phyloP scores from a whole-genome alignment of 176 grass and related monocot species.

The Microstegium vimineum region DNA sequence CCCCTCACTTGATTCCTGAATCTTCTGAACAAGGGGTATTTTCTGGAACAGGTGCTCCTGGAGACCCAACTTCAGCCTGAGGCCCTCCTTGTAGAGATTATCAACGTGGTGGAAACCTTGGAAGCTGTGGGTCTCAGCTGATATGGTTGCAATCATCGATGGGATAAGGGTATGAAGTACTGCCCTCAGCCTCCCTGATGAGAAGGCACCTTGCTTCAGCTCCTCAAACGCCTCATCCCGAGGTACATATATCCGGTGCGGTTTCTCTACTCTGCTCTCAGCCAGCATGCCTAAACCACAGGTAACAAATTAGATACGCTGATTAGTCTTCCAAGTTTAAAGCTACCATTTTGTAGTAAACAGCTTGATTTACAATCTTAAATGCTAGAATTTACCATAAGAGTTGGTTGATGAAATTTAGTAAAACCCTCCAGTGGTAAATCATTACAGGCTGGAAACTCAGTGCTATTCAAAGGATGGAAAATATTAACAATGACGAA shows the following conservation, averaged over 20 bases:
- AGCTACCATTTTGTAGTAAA: background rate
- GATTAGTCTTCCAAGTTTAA: background rate
- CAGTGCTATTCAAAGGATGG: background rate
- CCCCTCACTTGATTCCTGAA: conserved; percentile 94
- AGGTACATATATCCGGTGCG: conserved; percentile 86
- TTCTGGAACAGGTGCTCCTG: conserved; percentile 95
- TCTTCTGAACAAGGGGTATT: conserved; percentile 90
- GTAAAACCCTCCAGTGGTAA: background rate
- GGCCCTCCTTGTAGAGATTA: conserved; percentile 98
- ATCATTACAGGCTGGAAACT: background rate
- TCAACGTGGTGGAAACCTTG: conserved; percentile 96
- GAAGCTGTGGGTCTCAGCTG: conserved; percentile 81
- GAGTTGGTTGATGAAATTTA: background rate
- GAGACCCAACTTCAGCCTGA: conserved; percentile 88
- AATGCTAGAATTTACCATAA: background rate
- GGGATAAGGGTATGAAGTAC: conserved; percentile 91
- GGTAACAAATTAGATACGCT: background rate
- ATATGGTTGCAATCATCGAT: conserved; percentile 87
- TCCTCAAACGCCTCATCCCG: conserved; percentile 93
- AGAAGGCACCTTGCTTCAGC: conserved; percentile 89
- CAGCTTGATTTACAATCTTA: background rate
- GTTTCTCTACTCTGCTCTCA: conserved; percentile 91
- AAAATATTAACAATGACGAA: background rate
- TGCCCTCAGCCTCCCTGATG: conserved; percentile 77
- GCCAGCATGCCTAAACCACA: conserved; percentile 60